These are phyloP conservation scores for Choanephora cucurbitarum DNA, from an alignment of 371 early-diverging fungal species.

Conservation along the genomic window DNA sequence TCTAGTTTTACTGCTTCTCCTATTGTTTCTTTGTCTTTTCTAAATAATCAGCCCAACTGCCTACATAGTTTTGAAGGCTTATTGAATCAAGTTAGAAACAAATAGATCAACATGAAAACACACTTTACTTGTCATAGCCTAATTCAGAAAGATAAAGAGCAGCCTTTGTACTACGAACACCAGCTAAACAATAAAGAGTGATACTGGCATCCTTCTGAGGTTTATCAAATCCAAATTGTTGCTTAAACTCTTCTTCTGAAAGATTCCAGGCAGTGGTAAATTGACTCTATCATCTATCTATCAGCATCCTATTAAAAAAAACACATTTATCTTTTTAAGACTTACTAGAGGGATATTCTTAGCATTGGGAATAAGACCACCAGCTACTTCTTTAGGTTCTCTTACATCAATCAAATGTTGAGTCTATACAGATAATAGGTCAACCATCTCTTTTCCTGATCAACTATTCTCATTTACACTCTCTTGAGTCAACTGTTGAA, in stretches of 20 bases:
- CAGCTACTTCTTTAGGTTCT: slow-evolving; percentile 54
- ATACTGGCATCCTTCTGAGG: slow-evolving; percentile 40
- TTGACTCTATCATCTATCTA: slow-evolving; percentile 40
- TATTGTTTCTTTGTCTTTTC: slow-evolving; percentile 21
- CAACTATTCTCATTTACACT: too few relatives aligned
- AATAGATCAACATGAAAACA: too few relatives aligned
- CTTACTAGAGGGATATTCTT: slow-evolving; percentile 62
- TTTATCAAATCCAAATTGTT: slow-evolving; percentile 56
- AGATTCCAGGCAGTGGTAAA: slow-evolving; percentile 52
- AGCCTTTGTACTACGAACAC: slow-evolving; percentile 60
- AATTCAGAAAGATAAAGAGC: slow-evolving; percentile 51
- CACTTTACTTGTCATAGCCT: slow-evolving; percentile 47
- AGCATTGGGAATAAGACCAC: slow-evolving; percentile 61
- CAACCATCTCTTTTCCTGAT: slow-evolving; percentile 18
- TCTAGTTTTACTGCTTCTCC: slow-evolving; percentile 11
- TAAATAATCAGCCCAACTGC: slow-evolving; percentile 64
- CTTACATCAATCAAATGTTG: slow-evolving; percentile 62
- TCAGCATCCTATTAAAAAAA: slow-evolving; percentile 1
- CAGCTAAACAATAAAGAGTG: slow-evolving; percentile 65
- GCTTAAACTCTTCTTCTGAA: slow-evolving; percentile 47
- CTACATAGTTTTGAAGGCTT: slow-evolving; percentile 58
- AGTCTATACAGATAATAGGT: slow-evolving; percentile 11
- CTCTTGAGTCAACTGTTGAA: slow-evolving; percentile 14
- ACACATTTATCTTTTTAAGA: not conserved
- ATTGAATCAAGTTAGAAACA: too few relatives aligned